Percentiles rank a stretch among this genome's conserved stretches.
These are phyloP conservation scores for Dacryopinax primogenitus DNA, from an alignment of 768 basidiomycete species.

Conservation along the genomic window DNA sequence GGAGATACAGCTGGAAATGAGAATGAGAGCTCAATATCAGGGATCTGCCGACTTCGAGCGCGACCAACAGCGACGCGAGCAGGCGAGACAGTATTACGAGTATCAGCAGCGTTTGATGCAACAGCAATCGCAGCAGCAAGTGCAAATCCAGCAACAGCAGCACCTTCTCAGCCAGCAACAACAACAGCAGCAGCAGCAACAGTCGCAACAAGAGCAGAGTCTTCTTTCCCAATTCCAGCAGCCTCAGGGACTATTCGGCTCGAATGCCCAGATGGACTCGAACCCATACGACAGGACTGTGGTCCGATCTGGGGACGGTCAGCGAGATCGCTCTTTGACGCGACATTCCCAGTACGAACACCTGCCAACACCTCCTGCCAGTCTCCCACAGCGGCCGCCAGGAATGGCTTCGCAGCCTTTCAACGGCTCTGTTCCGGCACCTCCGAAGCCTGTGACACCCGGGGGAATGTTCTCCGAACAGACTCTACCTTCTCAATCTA, in stretches of 20 bases:
- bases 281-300: not conserved
- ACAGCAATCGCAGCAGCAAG: constrained; percentile 6
- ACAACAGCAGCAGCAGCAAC: constrained; percentile 3
- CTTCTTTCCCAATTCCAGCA: not conserved
- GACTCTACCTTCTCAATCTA: not conserved
- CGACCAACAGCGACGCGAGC: not conserved
- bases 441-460: not conserved
- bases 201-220: not conserved
- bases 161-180: not conserved
- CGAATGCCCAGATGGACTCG: not conserved
- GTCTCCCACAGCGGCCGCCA: not conserved
- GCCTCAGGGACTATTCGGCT: not conserved
- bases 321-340: not conserved
- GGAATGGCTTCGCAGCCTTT: not conserved
- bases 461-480: not conserved
- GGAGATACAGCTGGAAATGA: not conserved
- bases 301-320: not conserved
- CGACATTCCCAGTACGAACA: not conserved
- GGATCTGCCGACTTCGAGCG: not conserved
- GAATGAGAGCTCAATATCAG: not conserved
- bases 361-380: not conserved
- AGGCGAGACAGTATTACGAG: not conserved
- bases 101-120: constrained; percentile 7
- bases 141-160: not conserved
- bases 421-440: not conserved